Evolutionary conservation across 1,284 basidiomycete species (phyloP), one percentile per base, ranked within the genome.

Genomic region (Sporisorium sorghi): DNA sequence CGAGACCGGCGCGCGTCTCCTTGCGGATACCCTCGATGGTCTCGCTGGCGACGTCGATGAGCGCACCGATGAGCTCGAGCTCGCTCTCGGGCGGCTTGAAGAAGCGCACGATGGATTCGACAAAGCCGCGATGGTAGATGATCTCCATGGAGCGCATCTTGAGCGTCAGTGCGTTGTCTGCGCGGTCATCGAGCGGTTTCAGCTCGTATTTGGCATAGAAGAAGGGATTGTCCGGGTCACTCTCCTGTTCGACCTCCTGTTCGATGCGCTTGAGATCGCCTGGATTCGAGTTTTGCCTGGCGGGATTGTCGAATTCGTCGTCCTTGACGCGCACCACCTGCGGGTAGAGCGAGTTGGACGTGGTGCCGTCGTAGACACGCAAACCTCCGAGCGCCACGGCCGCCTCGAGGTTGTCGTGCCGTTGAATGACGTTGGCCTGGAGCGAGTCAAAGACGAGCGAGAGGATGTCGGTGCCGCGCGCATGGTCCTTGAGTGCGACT

Each of bases 61-160:
- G 77, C 0, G 86, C 86, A 24, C 84, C 93, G 57, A 99, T 93
- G 1, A 96, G 96, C 85, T 99, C 95, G 51, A 99, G 86, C 85
- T 99, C 96, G 83, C 92, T 95, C 46, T 91, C 91, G 1, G 97
- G 95, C 2, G 97, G 97, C 83, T 91, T 93, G 87, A 99, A 92
- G 87, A 99, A 99, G 68, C 88, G 89, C 73, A 93, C 91, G 39
- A 99, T 89, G 2, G 92, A 92, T 86, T 99, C 96, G 42, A 99
- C 89, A 84, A 97, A 99, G 35, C 93, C 92, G 78, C 88, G 90
- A 84, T 99, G 94, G 82, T 99, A 99, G 60, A 99, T 93, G 76
- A 99, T 93, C 86, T 99, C 96, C 90, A 97, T 92, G 80, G 96
- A 93, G 7, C 94, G 90, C 92, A 99, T 93, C 63, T 90, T 91